These are phyloP conservation scores for Penstemon newberryi DNA, from an alignment of 257 asterid genomes.

Conservation along the genomic window DNA sequence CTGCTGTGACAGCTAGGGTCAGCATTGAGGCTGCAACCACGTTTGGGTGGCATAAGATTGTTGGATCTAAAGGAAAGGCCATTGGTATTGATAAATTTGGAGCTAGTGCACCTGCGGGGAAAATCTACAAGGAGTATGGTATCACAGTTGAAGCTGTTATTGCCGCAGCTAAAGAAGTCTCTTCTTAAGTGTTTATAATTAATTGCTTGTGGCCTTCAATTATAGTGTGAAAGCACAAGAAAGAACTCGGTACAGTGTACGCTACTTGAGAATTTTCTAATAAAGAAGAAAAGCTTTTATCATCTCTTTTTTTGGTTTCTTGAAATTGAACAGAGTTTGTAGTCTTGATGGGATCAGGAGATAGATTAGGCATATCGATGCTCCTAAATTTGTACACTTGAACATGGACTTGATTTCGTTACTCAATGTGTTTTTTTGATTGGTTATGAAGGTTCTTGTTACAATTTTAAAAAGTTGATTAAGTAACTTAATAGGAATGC, in stretches of 20 bases:
- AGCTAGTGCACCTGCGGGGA: constrained; percentile 84
- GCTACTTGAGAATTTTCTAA: constrained; percentile 29
- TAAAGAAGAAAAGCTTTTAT: constrained; percentile 29
- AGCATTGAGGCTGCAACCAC: constrained; percentile 81
- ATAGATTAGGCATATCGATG: constrained; percentile 26
- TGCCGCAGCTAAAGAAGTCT: constrained; percentile 61
- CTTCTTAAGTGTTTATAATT: constrained; percentile 35
- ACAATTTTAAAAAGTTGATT: not conserved
- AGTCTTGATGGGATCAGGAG: constrained; percentile 31
- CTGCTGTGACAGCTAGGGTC: constrained; percentile 68
- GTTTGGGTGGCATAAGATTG: constrained; percentile 69
- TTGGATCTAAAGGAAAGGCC: constrained; percentile 67
- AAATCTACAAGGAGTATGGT: constrained; percentile 72
- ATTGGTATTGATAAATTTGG: constrained; percentile 75
- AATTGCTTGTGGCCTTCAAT: constrained; percentile 19
- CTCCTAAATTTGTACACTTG: constrained; percentile 39
- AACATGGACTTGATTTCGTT: constrained; percentile 35
- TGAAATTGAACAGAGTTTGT: constrained; percentile 32
- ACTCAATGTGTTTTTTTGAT: constrained; percentile 28
- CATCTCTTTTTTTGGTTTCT: constrained; percentile 19
- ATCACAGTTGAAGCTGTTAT: constrained; percentile 68
- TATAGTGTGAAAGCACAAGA: constrained; percentile 15
- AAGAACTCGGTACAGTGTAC: constrained; percentile 21
- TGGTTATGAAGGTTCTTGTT: constrained; percentile 20
- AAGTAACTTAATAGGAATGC: not conserved